These are phyloP conservation scores for Ulota crispa DNA, from an alignment of 225 moss, liverwort and hornwort genomes.

Conservation along the genomic window DNA sequence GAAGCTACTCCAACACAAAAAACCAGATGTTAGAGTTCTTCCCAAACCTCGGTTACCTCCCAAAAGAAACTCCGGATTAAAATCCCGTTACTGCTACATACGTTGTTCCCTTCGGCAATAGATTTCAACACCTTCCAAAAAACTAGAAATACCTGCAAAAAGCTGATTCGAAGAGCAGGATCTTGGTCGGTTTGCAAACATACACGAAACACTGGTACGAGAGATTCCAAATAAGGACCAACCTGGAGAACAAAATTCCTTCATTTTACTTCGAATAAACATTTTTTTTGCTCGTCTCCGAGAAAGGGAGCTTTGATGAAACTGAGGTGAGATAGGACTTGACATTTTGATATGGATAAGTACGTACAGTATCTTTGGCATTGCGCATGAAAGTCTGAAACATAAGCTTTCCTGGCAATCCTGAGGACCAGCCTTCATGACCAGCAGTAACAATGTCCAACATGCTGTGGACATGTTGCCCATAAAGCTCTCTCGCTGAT, in stretches of 20 bases:
- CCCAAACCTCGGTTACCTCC: background rate
- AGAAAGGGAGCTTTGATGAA: background rate
- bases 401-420: constrained; percentile 61
- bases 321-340: background rate
- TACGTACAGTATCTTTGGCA: constrained; percentile 63
- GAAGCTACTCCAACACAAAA: constrained; percentile 48
- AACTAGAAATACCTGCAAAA: constrained; percentile 56
- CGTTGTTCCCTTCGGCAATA: background rate
- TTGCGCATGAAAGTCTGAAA: constrained; percentile 87
- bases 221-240: constrained; percentile 60
- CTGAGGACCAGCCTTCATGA: constrained; percentile 69
- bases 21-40: background rate
- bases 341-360: background rate
- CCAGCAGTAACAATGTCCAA: constrained; percentile 66
- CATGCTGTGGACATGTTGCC: constrained; percentile 57
- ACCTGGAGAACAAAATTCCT: constrained; percentile 45
- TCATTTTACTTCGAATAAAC: background rate
- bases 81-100: background rate
- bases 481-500: constrained; percentile 60
- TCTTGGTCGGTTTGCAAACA: constrained; percentile 73
- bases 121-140: background rate
- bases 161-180: constrained; percentile 79
- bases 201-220: constrained; percentile 56
- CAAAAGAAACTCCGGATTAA: background rate
- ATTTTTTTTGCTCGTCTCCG: background rate